phyloP scores from a whole-genome alignment of 2,329 filamentous ascomycete species.

The Penicillium italicum region DNA sequence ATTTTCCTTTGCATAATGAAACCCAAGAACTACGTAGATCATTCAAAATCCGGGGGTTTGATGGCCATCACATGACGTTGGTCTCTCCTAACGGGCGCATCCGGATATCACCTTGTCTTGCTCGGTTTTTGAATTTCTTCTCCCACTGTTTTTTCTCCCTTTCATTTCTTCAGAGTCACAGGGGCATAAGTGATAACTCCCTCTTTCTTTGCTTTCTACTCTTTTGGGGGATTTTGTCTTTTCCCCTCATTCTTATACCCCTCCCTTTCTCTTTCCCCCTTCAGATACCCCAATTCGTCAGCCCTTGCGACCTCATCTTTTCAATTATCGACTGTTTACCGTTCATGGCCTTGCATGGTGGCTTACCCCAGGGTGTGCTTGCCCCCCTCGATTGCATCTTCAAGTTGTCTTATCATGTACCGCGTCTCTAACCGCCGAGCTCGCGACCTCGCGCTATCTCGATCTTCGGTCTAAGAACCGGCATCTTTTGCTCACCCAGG shows the following conservation, averaged over 20 bases:
- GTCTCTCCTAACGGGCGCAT: constrained; percentile 21
- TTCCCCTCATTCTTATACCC: constrained; percentile 9
- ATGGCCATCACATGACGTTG: constrained; percentile 26
- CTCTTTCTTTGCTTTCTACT: constrained; percentile 8
- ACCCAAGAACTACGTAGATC: not conserved
- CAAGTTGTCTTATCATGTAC: constrained; percentile 33
- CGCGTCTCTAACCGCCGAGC: constrained; percentile 25
- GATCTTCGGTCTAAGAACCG: constrained; percentile 13
- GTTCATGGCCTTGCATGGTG: constrained; percentile 29
- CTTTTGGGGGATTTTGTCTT: not conserved
- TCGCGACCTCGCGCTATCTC: constrained; percentile 32
- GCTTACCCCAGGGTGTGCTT: constrained; percentile 26
- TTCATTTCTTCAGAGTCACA: not conserved
- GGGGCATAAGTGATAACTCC: not conserved
- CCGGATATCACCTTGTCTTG: constrained; percentile 12
- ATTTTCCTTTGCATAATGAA: not conserved
- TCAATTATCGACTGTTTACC: constrained; percentile 17
- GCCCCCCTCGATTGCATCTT: constrained; percentile 19
- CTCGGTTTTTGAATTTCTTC: not conserved
- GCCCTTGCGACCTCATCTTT: constrained; percentile 23
- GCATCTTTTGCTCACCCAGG: constrained; percentile 11
- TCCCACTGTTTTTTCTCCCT: not conserved
- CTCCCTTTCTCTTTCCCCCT: constrained; percentile 16
- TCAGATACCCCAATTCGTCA: constrained; percentile 16
- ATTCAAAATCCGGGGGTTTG: constrained; percentile 6